A percentile compares a stretch with the other conserved stretches of the same genome.
These are phyloP conservation scores for Cutaneotrichosporon mucoides DNA, from an alignment of 1,284 basidiomycete genomes.

Conservation along the genomic window DNA sequence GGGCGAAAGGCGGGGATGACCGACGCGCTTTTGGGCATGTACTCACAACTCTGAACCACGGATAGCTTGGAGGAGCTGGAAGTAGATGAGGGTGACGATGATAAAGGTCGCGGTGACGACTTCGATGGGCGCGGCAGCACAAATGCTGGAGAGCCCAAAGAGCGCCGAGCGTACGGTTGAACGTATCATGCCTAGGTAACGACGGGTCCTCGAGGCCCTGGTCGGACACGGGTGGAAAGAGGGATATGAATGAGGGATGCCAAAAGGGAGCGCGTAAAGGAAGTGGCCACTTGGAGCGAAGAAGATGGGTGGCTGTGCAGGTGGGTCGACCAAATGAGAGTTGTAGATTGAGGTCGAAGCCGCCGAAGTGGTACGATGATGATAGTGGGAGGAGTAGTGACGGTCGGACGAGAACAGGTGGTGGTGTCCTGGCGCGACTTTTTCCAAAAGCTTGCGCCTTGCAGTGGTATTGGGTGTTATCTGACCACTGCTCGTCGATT, in stretches of 20 bases:
- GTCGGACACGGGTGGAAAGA: slow-evolving; percentile 5
- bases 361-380: background rate
- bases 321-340: no score
- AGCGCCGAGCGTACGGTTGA: slow-evolving; percentile 35
- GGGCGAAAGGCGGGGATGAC: background rate
- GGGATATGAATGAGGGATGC: slow-evolving; percentile 1
- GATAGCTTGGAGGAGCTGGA: slow-evolving; percentile 80
- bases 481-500: background rate
- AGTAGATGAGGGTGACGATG: slow-evolving; percentile 83
- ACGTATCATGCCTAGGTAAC: slow-evolving; percentile 6
- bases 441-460: slow-evolving; percentile 1
- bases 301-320: background rate
- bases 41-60: slow-evolving; percentile 56
- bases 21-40: background rate
- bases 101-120: slow-evolving; percentile 83
- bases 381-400: background rate
- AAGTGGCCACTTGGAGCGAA: slow-evolving; percentile 2
- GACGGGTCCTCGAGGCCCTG: slow-evolving; percentile 5
- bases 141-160: slow-evolving; percentile 43
- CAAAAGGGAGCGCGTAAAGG: slow-evolving; percentile 1
- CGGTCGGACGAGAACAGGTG: background rate
- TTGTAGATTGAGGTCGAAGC: background rate
- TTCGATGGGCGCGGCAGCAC: slow-evolving; percentile 60
- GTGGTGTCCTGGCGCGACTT: slow-evolving; percentile 1
- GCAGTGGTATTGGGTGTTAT: background rate